Evolutionary conservation across 805 yeast species (phyloP).

Genomic region (Saccharomyces paradoxus): DNA sequence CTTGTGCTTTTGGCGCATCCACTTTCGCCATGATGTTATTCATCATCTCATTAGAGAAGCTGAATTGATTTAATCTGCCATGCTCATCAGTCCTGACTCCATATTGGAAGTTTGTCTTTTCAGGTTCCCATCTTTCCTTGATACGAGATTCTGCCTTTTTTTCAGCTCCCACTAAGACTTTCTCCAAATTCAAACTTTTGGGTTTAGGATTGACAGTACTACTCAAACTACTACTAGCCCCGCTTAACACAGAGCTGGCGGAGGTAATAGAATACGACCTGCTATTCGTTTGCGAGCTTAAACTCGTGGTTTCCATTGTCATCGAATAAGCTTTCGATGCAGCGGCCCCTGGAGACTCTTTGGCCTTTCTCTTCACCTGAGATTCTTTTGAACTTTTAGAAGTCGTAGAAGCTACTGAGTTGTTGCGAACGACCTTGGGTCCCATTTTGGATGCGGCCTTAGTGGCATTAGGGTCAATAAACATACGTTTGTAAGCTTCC

Average conservation of each 20-base stretch:
- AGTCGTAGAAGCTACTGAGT: constrained; percentile 6
- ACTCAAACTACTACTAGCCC: constrained; percentile 1
- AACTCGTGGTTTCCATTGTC: not conserved
- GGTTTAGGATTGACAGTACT: constrained; percentile 5
- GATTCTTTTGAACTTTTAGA: constrained; percentile 1
- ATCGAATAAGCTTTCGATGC: constrained; percentile 27
- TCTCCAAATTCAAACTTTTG: constrained; percentile 20
- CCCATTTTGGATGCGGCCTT: constrained; percentile 25
- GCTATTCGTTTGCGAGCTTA: not conserved
- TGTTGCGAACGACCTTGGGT: not conserved
- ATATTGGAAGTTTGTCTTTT: constrained; percentile 11
- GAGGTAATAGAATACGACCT: constrained; percentile 15
- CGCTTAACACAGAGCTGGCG: constrained; percentile 10
- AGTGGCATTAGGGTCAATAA: constrained; percentile 28
- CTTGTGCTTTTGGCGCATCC: not conserved
- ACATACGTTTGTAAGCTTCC: constrained; percentile 49
- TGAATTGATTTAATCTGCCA: constrained; percentile 12
- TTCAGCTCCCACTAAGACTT: constrained; percentile 27
- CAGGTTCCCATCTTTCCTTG: constrained; percentile 15
- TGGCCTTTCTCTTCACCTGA: not conserved
- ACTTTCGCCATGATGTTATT: constrained; percentile 9
- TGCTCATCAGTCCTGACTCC: constrained; percentile 20
- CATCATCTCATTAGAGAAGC: constrained; percentile 17
- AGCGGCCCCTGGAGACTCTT: constrained; percentile 12
- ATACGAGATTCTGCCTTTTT: constrained; percentile 23